Percentiles rank a stretch among this genome's conserved stretches.
Evolutionary conservation across 345 rosid species (phyloP).

Genomic region (Citrus cavaleriei): DNA sequence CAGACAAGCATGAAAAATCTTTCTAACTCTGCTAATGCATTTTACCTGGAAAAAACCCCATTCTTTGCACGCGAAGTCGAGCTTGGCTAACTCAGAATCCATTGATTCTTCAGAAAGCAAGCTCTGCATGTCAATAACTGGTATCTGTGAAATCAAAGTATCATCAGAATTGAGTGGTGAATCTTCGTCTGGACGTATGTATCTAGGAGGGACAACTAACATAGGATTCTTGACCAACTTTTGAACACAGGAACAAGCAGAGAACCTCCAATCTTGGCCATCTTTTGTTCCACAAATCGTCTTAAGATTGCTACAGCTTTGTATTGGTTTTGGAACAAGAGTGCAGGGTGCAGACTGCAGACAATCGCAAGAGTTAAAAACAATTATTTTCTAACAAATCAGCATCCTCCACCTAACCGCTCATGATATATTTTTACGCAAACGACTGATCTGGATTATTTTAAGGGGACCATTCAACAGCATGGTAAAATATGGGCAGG

Average conservation of each 20-base stretch:
- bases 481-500: no score
- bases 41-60: conserved; percentile 30
- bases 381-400: no score
- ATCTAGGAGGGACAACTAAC: conserved; percentile 31
- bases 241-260: conserved; percentile 41
- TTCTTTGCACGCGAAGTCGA: conserved; percentile 8
- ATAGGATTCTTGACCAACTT: conserved; percentile 25
- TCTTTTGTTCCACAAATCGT: not conserved
- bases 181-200: conserved; percentile 26
- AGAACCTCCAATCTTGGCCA: conserved; percentile 23
- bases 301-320: not conserved
- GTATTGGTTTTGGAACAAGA: no score
- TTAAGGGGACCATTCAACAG: no score
- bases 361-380: no score
- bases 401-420: no score
- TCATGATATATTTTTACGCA: no score
- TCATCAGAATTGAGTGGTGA: not conserved
- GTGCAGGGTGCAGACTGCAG: no score
- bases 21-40: not conserved
- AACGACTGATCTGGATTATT: no score
- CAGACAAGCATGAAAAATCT: not conserved
- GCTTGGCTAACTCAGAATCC: conserved; percentile 36
- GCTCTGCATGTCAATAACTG: conserved; percentile 33
- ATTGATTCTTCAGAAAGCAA: conserved; percentile 25
- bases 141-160: conserved; percentile 17